Conservation (phyloP, 768 basidiomycete species). For the Calocybe gangraenosa region DNA sequence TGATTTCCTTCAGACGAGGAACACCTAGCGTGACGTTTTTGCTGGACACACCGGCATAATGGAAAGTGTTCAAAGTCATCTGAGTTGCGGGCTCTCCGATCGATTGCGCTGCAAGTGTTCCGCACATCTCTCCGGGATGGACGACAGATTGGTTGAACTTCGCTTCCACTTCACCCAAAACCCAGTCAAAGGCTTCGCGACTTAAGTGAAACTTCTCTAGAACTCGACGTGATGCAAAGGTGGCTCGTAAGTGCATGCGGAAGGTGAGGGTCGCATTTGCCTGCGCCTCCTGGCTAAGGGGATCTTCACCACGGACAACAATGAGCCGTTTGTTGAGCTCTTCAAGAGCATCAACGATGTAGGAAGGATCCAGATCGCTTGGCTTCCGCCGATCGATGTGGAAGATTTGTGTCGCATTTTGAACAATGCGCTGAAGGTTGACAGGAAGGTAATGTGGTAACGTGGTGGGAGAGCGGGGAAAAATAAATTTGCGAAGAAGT, state of each 20-base stretch:
- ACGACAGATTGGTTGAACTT: conserved; percentile 93
- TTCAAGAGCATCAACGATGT: conserved; percentile 78
- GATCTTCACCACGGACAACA: conserved; percentile 84
- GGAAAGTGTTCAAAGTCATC: conserved; percentile 99
- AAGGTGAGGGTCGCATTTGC: conserved; percentile 88
- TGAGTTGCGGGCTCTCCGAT: conserved; percentile 99
- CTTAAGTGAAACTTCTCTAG: conserved; percentile 87
- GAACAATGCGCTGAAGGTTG: conserved; percentile 91
- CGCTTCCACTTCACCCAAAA: conserved; percentile 90
- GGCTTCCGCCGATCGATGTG: conserved; percentile 93
- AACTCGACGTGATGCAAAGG: conserved; percentile 82
- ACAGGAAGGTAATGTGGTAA: conserved; percentile 87
- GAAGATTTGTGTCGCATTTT: conserved; percentile 95
- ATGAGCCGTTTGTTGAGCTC: conserved; percentile 74
- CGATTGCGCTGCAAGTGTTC: conserved; percentile 95
- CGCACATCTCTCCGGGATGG: conserved; percentile 98
- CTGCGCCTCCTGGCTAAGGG: conserved; percentile 73
- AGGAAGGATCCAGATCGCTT: conserved; percentile 83
- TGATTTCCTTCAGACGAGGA: conserved; percentile 97
- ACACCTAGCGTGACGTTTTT: conserved; percentile 99
- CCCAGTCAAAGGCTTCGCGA: conserved; percentile 96
- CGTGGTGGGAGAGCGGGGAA: conserved; percentile 68
- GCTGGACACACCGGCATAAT: conserved; percentile 99
- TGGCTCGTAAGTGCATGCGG: conserved; percentile 89
- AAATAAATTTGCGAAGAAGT: conserved; percentile 77